Evolutionary conservation across 148 eudicot species (phyloP).

Genomic region (Drosera capensis): DNA sequence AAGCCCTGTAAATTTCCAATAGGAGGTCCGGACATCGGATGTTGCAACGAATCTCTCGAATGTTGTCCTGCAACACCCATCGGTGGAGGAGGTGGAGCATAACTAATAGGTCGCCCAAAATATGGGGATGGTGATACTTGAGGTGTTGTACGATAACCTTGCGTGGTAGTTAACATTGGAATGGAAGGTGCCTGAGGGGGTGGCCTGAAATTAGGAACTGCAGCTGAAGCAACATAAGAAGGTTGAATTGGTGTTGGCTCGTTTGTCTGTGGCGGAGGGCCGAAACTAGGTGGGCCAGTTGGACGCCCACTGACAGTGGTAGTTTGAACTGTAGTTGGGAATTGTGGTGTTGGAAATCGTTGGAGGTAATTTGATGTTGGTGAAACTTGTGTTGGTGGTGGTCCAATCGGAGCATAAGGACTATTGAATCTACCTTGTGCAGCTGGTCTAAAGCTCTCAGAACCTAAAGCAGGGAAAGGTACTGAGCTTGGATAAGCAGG

Average conservation of each 20-base stretch:
- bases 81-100: constrained; percentile 28
- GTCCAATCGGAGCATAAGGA: constrained; percentile 23
- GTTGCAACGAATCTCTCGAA: constrained; percentile 36
- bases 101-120: constrained; percentile 38
- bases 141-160: constrained; percentile 34
- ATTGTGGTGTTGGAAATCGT: constrained; percentile 46
- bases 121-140: constrained; percentile 24
- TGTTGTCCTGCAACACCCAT: constrained; percentile 12
- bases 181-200: constrained; percentile 19
- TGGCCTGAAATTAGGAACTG: constrained; percentile 28
- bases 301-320: constrained; percentile 22
- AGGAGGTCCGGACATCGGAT: constrained; percentile 41
- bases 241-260: constrained; percentile 34
- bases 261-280: constrained; percentile 27
- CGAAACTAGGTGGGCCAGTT: constrained; percentile 33
- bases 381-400: constrained; percentile 18
- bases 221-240: constrained; percentile 31
- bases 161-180: constrained; percentile 23
- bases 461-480: constrained; percentile 36
- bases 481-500: constrained; percentile 21
- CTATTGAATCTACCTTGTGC: constrained; percentile 23
- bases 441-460: constrained; percentile 37
- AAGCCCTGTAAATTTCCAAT: constrained; percentile 40
- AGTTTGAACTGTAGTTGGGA: constrained; percentile 32
- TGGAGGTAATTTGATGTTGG: constrained; percentile 26